Conservation (phyloP, 2,329 filamentous ascomycete genomes). For the Alternaria atra region DNA sequence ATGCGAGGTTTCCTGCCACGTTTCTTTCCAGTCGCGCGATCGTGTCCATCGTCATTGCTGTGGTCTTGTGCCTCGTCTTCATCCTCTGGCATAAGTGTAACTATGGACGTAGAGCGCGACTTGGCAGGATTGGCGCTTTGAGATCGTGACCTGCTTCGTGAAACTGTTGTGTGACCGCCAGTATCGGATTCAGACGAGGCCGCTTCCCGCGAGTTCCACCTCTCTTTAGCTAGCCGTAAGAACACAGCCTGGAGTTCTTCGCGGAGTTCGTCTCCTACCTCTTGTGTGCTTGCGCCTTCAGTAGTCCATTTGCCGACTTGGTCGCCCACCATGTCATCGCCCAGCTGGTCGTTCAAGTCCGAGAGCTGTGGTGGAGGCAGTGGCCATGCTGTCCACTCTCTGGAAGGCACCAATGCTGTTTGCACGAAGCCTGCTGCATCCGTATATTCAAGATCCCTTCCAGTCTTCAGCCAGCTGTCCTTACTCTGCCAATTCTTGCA, state of each 20-base stretch:
- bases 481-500: slow-evolving; percentile 52
- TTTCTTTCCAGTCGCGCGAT: slow-evolving; percentile 8
- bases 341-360: slow-evolving; percentile 58
- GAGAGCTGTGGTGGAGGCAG: slow-evolving; percentile 70
- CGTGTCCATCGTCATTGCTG: slow-evolving; percentile 6
- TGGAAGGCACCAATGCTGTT: slow-evolving; percentile 57
- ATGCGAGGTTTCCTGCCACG: slow-evolving; percentile 22
- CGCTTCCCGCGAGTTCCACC: slow-evolving; percentile 56
- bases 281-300: slow-evolving; percentile 53
- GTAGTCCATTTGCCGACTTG: slow-evolving; percentile 63
- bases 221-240: slow-evolving; percentile 72
- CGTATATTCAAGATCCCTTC: slow-evolving; percentile 37
- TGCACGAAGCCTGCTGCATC: slow-evolving; percentile 40
- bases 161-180: not conserved
- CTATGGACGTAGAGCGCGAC: slow-evolving; percentile 3
- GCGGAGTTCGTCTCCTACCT: slow-evolving; percentile 70
- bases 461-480: slow-evolving; percentile 51
- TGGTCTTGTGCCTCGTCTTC: not conserved
- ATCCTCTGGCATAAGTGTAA: slow-evolving; percentile 20
- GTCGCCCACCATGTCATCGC: slow-evolving; percentile 41
- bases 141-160: slow-evolving; percentile 23
- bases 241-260: slow-evolving; percentile 75
- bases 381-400: slow-evolving; percentile 87
- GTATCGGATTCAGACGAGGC: slow-evolving; percentile 30
- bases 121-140: slow-evolving; percentile 16